These are phyloP conservation scores for Colletotrichum cuscutae DNA, from an alignment of 2,329 filamentous ascomycete species.

Conservation along the genomic window DNA sequence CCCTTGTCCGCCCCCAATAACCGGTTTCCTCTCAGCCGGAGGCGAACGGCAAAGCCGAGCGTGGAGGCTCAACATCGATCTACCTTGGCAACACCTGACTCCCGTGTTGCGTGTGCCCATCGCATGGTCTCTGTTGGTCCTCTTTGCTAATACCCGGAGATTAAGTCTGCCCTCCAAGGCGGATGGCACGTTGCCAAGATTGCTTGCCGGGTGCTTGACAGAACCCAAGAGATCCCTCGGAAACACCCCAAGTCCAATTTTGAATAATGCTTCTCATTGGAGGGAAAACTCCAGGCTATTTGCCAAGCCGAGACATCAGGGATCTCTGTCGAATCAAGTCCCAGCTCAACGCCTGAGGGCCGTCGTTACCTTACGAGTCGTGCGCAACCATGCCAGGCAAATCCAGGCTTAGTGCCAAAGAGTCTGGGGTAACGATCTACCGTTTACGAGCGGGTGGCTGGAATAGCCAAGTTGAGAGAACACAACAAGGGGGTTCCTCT, in stretches of 20 bases:
- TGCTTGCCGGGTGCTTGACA: slow-evolving; percentile 11
- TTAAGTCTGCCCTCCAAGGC: neutral
- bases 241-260: neutral
- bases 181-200: neutral
- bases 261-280: slow-evolving; percentile 6
- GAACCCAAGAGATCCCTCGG: slow-evolving; percentile 9
- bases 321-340: slow-evolving; percentile 15
- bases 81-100: neutral
- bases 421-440: neutral
- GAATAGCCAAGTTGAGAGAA: neutral
- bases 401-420: neutral
- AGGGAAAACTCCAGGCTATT: slow-evolving; percentile 29
- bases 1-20: slow-evolving; percentile 5
- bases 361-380: neutral
- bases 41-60: neutral
- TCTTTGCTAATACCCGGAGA: neutral
- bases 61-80: neutral
- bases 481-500: neutral
- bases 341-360: neutral
- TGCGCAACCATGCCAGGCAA: neutral
- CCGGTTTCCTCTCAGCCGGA: neutral
- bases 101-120: neutral
- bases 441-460: slow-evolving; percentile 20
- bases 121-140: neutral
- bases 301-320: neutral